These are phyloP conservation scores for Neopestalotiopsis rosae DNA, from an alignment of 2,329 filamentous ascomycete genomes.

Conservation along the genomic window DNA sequence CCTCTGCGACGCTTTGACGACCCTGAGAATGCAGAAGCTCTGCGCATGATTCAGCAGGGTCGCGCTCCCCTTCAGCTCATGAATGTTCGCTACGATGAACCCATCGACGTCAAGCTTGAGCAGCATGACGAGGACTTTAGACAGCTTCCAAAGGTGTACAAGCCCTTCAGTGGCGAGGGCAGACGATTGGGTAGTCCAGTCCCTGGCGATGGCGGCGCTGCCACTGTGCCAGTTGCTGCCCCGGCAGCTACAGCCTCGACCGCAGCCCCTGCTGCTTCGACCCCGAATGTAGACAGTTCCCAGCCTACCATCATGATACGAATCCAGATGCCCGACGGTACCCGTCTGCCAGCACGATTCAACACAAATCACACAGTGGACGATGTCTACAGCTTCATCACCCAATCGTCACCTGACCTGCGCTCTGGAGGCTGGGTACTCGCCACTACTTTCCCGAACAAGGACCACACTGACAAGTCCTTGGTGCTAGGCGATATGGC, in stretches of 20 bases:
- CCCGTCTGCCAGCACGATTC: conserved; percentile 78
- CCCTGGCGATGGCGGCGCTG: conserved; percentile 56
- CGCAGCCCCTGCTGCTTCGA: conserved; percentile 23
- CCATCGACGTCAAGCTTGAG: conserved; percentile 79
- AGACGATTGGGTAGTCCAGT: conserved; percentile 79
- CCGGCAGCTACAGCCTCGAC: conserved; percentile 31
- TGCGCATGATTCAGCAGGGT: conserved; percentile 78
- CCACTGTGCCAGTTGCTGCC: conserved; percentile 38
- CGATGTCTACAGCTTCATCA: conserved; percentile 78
- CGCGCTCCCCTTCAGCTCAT: conserved; percentile 79
- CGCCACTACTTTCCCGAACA: conserved; percentile 83
- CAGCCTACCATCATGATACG: conserved; percentile 74
- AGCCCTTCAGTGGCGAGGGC: conserved; percentile 74
- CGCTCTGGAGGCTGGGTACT: conserved; percentile 71
- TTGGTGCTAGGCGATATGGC: conserved; percentile 63
- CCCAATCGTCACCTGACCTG: conserved; percentile 64
- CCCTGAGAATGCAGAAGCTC: conserved; percentile 72
- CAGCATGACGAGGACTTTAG: conserved; percentile 78
- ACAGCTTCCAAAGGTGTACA: conserved; percentile 75
- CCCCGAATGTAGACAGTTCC: conserved; percentile 62
- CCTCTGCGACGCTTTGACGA: conserved; percentile 80
- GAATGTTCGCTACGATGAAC: conserved; percentile 76
- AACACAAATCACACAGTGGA: conserved; percentile 80
- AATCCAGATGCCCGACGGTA: conserved; percentile 80
- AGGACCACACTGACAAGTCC: conserved; percentile 74